Percentiles rank a stretch among this genome's conserved stretches.
Evolutionary conservation across 352 stramenopile genomes (phyloP).

Genomic region (Pythium phragmiticola): DNA sequence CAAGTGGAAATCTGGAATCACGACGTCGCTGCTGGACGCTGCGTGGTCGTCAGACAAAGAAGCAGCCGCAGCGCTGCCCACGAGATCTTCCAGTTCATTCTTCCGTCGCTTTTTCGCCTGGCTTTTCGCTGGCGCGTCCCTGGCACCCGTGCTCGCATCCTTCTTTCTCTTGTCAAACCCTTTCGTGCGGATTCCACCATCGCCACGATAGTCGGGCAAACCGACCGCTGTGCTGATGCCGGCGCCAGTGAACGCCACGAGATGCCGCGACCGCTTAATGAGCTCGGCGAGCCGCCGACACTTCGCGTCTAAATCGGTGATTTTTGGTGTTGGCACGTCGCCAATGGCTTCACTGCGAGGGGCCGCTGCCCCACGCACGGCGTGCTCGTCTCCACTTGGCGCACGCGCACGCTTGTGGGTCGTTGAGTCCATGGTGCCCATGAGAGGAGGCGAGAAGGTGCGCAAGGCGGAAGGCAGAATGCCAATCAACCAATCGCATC

Average conservation of each 20-base stretch:
- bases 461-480: no score
- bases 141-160: not conserved
- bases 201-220: slow-evolving; percentile 80
- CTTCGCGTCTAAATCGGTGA: slow-evolving; percentile 45
- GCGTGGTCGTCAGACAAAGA: not conserved
- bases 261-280: slow-evolving; percentile 56
- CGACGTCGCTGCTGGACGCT: not conserved
- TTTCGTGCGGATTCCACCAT: slow-evolving; percentile 76
- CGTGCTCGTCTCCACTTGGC: not conserved
- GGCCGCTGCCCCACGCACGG: not conserved
- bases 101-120: slow-evolving; percentile 15
- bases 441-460: no score
- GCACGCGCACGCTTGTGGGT: slow-evolving; percentile 1
- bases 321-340: not conserved
- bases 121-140: not conserved
- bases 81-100: slow-evolving; percentile 5
- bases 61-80: not conserved
- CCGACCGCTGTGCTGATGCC: slow-evolving; percentile 80
- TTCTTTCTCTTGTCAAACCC: slow-evolving; percentile 37
- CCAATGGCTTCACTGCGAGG: not conserved
- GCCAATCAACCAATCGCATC: no score
- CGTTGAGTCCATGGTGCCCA: no score
- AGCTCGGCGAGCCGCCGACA: slow-evolving; percentile 59
- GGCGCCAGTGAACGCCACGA: slow-evolving; percentile 81
- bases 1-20: slow-evolving; percentile 62